These are phyloP conservation scores for Barnettozyma botsteinii DNA, from an alignment of 805 yeast species.

Conservation along the genomic window DNA sequence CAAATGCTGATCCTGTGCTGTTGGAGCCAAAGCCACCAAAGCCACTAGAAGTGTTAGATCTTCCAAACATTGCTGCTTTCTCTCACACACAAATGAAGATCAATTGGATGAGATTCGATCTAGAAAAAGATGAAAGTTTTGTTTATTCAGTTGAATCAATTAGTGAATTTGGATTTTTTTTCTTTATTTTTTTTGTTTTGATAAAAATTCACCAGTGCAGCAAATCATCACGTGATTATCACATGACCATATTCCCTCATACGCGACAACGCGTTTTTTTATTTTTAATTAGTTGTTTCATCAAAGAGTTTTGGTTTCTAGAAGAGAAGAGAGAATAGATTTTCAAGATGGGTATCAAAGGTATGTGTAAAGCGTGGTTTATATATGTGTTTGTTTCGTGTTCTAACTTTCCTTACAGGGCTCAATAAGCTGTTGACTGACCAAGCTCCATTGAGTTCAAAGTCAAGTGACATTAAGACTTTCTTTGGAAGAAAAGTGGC, in stretches of 20 bases:
- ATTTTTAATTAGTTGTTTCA: neutral
- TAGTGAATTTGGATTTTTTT: too few species aligned
- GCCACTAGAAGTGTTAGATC: constrained; percentile 21
- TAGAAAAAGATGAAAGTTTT: neutral
- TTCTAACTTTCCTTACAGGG: constrained; percentile 38
- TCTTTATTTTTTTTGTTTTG: neutral
- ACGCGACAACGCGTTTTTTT: neutral
- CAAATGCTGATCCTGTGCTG: constrained; percentile 25
- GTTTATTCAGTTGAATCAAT: too few species aligned
- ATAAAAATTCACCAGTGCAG: neutral
- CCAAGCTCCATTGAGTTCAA: constrained; percentile 80
- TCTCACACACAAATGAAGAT: neutral
- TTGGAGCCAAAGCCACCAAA: constrained; percentile 32
- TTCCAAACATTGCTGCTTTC: constrained; percentile 22
- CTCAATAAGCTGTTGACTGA: constrained; percentile 82
- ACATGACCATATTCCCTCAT: too few species aligned
- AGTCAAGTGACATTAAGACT: constrained; percentile 73
- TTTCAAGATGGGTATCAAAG: constrained; percentile 45
- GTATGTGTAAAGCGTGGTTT: constrained; percentile 24
- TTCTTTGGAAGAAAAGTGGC: constrained; percentile 96
- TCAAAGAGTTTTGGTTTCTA: too few species aligned
- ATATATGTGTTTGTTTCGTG: neutral
- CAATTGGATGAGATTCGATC: constrained; percentile 1
- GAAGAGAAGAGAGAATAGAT: neutral
- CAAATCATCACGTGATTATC: constrained; percentile 1